Evolutionary conservation across 2,329 filamentous ascomycete genomes (phyloP).

Genomic region (Xenosphaeropsis pyriputrescens): DNA sequence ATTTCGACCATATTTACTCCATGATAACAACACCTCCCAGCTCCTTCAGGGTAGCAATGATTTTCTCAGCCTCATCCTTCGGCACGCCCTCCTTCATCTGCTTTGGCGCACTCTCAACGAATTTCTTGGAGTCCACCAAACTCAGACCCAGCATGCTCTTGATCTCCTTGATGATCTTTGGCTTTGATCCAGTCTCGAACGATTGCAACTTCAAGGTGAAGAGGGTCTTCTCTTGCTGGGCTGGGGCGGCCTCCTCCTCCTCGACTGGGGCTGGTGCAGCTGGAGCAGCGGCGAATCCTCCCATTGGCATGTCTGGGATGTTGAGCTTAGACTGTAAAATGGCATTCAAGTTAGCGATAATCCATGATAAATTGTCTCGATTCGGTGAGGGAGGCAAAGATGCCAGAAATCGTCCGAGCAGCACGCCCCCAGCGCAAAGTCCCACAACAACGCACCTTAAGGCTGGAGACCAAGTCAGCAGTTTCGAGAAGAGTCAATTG

Average conservation of each 20-base stretch:
- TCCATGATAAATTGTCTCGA: too few species aligned
- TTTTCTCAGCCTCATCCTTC: conserved; percentile 99
- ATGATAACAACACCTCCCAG: conserved; percentile 79
- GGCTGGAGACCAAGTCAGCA: conserved; percentile 80
- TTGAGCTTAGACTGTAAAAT: conserved; percentile 67
- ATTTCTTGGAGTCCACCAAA: conserved; percentile 99
- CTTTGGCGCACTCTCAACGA: conserved; percentile 96
- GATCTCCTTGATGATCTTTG: conserved; percentile 99
- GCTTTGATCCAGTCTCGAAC: conserved; percentile 80
- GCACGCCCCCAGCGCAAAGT: too few species aligned
- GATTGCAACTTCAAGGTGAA: conserved; percentile 92
- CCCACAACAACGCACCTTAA: conserved; percentile 55
- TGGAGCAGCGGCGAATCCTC: conserved; percentile 57
- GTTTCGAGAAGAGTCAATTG: conserved; percentile 96
- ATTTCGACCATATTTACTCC: conserved; percentile 32
- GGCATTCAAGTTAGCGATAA: too few species aligned
- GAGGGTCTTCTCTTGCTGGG: conserved; percentile 87
- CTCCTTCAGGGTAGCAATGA: conserved; percentile 85
- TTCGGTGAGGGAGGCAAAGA: too few species aligned
- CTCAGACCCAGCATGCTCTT: conserved; percentile 90
- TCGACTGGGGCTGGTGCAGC: conserved; percentile 50
- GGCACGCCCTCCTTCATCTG: conserved; percentile 97
- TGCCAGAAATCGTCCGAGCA: too few species aligned
- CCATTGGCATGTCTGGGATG: conserved; percentile 93
- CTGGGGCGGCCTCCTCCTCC: conserved; percentile 79